phyloP scores from a whole-genome alignment of 75 land plant genomes.

The Pinus taeda region DNA sequence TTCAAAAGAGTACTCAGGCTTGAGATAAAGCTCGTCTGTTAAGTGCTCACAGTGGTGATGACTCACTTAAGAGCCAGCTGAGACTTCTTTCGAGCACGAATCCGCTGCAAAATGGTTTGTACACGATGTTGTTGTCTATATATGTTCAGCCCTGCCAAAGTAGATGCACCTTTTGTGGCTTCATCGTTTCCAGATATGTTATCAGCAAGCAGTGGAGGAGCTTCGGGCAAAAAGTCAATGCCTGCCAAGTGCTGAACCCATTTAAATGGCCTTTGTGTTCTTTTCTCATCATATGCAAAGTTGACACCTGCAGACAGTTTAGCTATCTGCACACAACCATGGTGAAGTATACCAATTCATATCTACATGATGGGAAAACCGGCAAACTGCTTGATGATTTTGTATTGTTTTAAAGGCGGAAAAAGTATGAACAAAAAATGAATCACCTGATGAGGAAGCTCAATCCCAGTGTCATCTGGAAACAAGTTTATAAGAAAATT shows the following conservation, averaged over 20 bases:
- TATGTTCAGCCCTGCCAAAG: constrained; percentile 55
- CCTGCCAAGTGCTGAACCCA: constrained; percentile 99
- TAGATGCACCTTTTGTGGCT: constrained; percentile 23
- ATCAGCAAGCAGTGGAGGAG: constrained; percentile 46
- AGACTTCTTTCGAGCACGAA: constrained; percentile 76
- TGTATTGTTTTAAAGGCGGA: no score
- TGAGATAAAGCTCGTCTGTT: background rate
- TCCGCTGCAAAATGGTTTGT: constrained; percentile 66
- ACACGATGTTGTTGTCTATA: constrained; percentile 87
- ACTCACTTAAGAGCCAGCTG: constrained; percentile 95
- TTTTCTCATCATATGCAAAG: constrained; percentile 51
- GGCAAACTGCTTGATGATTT: background rate
- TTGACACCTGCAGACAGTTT: constrained; percentile 57
- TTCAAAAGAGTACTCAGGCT: background rate
- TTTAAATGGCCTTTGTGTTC: constrained; percentile 71
- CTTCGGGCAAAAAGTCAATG: constrained; percentile 85
- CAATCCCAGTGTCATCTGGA: constrained; percentile 94
- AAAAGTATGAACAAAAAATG: background rate
- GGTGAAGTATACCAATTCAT: background rate
- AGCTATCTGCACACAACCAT: constrained; percentile 52
- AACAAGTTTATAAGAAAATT: constrained; percentile 77
- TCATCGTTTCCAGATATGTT: constrained; percentile 27
- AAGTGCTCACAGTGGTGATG: constrained; percentile 20
- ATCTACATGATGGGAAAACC: background rate
- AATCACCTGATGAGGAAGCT: constrained; percentile 71